These are phyloP conservation scores for Smallanthus sonchifolius DNA, from an alignment of 129 eudicot species.

Conservation along the genomic window DNA sequence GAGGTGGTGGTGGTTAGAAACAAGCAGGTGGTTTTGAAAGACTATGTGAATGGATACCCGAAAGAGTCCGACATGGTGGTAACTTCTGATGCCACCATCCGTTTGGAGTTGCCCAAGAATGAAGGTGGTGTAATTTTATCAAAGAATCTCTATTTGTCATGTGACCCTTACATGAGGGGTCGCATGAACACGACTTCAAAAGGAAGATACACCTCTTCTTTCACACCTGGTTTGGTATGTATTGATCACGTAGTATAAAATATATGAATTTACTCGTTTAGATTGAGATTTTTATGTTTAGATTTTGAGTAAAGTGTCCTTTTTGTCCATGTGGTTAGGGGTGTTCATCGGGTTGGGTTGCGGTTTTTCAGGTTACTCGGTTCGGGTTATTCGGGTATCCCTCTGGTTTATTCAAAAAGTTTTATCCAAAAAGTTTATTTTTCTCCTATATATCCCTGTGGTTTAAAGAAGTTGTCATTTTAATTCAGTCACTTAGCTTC, in stretches of 20 bases:
- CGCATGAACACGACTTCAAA: not conserved
- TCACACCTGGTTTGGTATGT: conserved; percentile 27
- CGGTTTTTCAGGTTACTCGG: too few species aligned
- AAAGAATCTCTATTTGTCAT: conserved; percentile 24
- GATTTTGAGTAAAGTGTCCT: not conserved
- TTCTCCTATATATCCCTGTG: too few species aligned
- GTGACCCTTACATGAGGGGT: conserved; percentile 28
- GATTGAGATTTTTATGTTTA: not conserved
- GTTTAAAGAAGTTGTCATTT: too few species aligned
- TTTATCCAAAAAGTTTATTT: too few species aligned
- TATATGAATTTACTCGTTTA: not conserved
- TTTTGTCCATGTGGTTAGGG: too few species aligned
- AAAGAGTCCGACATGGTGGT: conserved; percentile 21
- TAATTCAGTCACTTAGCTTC: too few species aligned
- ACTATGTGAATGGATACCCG: conserved; percentile 20
- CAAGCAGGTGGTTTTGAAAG: conserved; percentile 28
- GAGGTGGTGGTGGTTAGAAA: conserved; percentile 14
- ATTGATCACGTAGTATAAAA: not conserved
- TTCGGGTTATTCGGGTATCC: too few species aligned
- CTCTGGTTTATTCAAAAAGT: too few species aligned
- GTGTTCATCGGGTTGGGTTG: too few species aligned
- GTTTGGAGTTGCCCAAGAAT: conserved; percentile 20
- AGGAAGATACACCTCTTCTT: conserved; percentile 18
- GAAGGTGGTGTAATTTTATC: conserved; percentile 1
- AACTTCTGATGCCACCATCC: conserved; percentile 16